These are phyloP conservation scores for Cryptococcus amylolentus DNA, from an alignment of 1,284 basidiomycete species.

Conservation along the genomic window DNA sequence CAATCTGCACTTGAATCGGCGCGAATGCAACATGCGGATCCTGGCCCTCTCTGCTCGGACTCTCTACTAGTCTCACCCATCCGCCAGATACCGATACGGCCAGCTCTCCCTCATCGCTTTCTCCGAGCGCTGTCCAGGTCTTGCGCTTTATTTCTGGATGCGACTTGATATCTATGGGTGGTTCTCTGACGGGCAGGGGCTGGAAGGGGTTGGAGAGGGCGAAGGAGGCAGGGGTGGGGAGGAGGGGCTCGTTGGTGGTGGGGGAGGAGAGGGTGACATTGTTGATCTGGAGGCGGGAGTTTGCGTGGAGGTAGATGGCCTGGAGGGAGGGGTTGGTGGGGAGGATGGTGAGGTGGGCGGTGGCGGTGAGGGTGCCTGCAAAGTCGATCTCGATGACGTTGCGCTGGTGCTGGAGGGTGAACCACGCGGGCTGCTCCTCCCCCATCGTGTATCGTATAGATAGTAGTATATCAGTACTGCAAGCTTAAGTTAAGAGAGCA, in stretches of 20 bases:
- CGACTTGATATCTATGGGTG: constrained; percentile 69
- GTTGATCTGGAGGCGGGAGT: constrained; percentile 39
- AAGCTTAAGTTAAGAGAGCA: no score
- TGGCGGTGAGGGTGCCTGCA: constrained; percentile 36
- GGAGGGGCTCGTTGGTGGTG: constrained; percentile 31
- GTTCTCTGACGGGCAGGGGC: constrained; percentile 32
- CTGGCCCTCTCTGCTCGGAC: constrained; percentile 11
- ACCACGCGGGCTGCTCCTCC: constrained; percentile 13
- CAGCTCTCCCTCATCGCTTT: constrained; percentile 89
- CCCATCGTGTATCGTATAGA: constrained; percentile 1
- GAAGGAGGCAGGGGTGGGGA: constrained; percentile 68
- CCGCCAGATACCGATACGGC: constrained; percentile 87
- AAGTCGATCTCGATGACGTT: constrained; percentile 48
- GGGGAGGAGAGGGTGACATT: constrained; percentile 44
- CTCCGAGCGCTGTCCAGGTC: constrained; percentile 82
- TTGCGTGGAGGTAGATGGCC: constrained; percentile 45
- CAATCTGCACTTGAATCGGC: constrained; percentile 45
- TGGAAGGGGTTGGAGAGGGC: constrained; percentile 60
- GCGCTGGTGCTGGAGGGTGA: constrained; percentile 36
- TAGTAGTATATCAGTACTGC: no score
- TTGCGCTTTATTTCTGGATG: constrained; percentile 93
- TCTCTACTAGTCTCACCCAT: constrained; percentile 53
- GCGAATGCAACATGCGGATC: constrained; percentile 30
- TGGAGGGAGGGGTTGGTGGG: constrained; percentile 42
- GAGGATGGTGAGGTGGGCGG: constrained; percentile 44